Conservation (phyloP, 2,329 filamentous ascomycete species). For the Exophiala aquamarina region DNA sequence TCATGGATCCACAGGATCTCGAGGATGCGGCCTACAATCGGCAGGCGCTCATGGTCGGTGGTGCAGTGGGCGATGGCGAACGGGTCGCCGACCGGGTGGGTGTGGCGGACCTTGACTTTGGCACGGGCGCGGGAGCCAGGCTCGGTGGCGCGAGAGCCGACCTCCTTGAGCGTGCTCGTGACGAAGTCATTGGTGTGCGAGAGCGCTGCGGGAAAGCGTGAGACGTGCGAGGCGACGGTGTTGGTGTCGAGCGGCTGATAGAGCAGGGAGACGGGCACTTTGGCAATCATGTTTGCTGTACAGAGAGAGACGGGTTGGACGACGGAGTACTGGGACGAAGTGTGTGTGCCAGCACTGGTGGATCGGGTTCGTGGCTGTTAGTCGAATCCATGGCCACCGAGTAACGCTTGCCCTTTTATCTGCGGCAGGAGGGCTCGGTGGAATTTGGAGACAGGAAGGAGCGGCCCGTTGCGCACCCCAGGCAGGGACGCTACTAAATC, state of each 20-base stretch:
- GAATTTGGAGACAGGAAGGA: neutral
- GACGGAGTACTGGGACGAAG: neutral
- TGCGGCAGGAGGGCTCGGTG: neutral
- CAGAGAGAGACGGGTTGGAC: neutral
- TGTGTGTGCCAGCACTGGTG: neutral
- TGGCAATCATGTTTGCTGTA: neutral
- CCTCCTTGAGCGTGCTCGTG: neutral
- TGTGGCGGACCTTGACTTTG: neutral
- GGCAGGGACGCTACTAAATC: neutral
- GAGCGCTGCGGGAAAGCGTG: neutral
- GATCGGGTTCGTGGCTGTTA: neutral
- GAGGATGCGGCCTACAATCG: neutral
- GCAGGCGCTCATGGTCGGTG: neutral
- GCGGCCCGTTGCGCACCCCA: neutral
- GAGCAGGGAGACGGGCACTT: neutral
- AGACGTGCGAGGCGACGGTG: neutral
- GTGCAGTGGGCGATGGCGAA: neutral
- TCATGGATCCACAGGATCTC: neutral
- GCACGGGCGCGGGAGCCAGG: neutral
- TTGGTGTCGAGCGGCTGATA: neutral
- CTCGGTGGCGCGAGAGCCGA: neutral
- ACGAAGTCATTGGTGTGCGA: neutral
- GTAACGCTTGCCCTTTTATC: neutral
- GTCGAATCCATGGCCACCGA: neutral
- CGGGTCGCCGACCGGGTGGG: neutral